These are phyloP conservation scores for Globisporangium spiculum DNA, from an alignment of 352 stramenopile species.

Conservation along the genomic window DNA sequence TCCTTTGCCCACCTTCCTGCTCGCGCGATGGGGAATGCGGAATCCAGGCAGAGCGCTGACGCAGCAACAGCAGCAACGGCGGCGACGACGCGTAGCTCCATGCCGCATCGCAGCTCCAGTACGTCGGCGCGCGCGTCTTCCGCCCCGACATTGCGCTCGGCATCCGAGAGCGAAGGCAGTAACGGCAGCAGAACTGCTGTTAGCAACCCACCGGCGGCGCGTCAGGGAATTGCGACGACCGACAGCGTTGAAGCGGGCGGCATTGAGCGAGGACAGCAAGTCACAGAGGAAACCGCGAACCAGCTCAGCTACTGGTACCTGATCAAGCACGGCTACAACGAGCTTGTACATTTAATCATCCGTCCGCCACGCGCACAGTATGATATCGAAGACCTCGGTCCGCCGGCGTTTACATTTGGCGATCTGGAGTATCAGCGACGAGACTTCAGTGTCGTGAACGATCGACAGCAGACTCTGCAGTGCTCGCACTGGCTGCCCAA, in stretches of 20 bases:
- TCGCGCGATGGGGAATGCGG: conserved; percentile 11
- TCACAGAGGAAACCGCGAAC: conserved; percentile 66
- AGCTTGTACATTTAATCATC: conserved; percentile 98
- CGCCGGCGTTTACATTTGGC: conserved; percentile 88
- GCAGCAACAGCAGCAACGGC: background rate
- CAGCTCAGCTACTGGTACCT: conserved; percentile 86
- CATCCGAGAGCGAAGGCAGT: conserved; percentile 12
- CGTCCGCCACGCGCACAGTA: conserved; percentile 94
- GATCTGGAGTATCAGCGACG: conserved; percentile 82
- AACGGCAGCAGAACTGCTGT: background rate
- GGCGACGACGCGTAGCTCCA: conserved; percentile 5
- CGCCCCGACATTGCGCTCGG: conserved; percentile 9
- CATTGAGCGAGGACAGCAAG: conserved; percentile 71
- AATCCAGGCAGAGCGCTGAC: conserved; percentile 9
- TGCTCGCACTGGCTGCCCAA: conserved; percentile 95
- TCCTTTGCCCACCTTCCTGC: background rate
- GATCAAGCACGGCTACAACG: conserved; percentile 89
- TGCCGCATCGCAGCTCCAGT: conserved; percentile 9
- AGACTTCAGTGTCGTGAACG: conserved; percentile 89
- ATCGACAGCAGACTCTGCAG: conserved; percentile 83
- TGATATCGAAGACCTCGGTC: conserved; percentile 88
- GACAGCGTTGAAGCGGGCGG: conserved; percentile 47
- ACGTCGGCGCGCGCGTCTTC: conserved; percentile 12
- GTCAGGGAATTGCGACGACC: background rate
- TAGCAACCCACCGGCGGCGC: background rate